These are phyloP conservation scores for Zymoseptoria passerinii DNA, from an alignment of 2,329 filamentous ascomycete genomes.

Conservation along the genomic window DNA sequence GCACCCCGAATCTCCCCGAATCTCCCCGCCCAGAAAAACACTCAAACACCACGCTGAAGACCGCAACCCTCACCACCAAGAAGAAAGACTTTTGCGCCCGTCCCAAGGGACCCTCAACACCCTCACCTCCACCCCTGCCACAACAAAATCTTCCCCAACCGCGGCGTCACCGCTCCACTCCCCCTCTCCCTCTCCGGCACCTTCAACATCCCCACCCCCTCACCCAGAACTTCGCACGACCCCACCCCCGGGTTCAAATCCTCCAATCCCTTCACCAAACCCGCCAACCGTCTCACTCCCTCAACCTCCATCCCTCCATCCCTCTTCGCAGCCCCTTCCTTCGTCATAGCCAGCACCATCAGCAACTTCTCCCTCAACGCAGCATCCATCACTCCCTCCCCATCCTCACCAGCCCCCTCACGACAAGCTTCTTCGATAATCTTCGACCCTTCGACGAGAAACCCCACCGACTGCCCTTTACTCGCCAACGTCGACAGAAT, in stretches of 20 bases:
- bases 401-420: not conserved
- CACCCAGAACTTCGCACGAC: not conserved
- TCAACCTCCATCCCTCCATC: slow-evolving; percentile 1
- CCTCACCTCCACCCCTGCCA: slow-evolving; percentile 10
- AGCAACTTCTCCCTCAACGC: slow-evolving; percentile 12
- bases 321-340: slow-evolving; percentile 7
- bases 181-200: slow-evolving; percentile 2
- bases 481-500: slow-evolving; percentile 16
- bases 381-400: slow-evolving; percentile 1
- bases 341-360: slow-evolving; percentile 13
- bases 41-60: not conserved
- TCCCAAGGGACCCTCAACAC: not conserved
- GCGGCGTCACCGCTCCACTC: slow-evolving; percentile 14
- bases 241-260: not conserved
- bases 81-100: not conserved
- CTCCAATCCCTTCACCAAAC: not conserved
- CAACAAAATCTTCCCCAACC: slow-evolving; percentile 16
- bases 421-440: slow-evolving; percentile 7
- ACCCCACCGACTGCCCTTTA: slow-evolving; percentile 13
- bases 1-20: too few species aligned
- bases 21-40: too few species aligned
- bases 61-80: not conserved
- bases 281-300: not conserved
- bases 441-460: slow-evolving; percentile 12
- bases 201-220: slow-evolving; percentile 3